Percentiles rank a stretch among this genome's conserved stretches.
These are phyloP conservation scores for Sporothrix curviconia DNA, from an alignment of 2,329 filamentous ascomycete species.

Conservation along the genomic window DNA sequence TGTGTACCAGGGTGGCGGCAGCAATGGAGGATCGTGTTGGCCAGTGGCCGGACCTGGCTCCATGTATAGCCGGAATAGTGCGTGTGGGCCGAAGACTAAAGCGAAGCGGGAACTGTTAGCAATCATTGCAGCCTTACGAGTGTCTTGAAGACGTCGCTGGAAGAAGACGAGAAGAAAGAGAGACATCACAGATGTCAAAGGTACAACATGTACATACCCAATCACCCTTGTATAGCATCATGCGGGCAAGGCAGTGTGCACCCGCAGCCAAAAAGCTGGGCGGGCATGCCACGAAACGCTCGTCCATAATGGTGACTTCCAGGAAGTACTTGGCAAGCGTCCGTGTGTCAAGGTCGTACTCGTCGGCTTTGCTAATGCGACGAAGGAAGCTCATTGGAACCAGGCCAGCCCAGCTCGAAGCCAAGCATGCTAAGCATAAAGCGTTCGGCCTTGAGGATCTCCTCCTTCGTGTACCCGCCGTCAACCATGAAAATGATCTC, in stretches of 20 bases:
- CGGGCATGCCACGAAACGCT: conserved; percentile 86
- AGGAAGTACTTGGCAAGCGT: conserved; percentile 97
- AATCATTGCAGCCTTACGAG: background rate
- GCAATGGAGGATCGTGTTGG: conserved; percentile 78
- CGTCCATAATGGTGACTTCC: conserved; percentile 95
- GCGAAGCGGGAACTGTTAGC: background rate
- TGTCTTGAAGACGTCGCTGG: no score
- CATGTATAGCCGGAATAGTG: conserved; percentile 94
- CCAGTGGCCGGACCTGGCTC: conserved; percentile 69
- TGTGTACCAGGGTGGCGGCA: conserved; percentile 75
- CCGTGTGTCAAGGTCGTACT: conserved; percentile 91
- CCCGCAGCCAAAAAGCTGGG: conserved; percentile 88
- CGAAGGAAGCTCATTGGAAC: conserved; percentile 97
- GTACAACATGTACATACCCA: conserved; percentile 56
- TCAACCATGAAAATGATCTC: conserved; percentile 99
- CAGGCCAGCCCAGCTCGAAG: conserved; percentile 96
- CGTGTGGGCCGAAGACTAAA: conserved; percentile 66
- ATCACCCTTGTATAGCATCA: conserved; percentile 83
- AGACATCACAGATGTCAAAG: conserved; percentile 27
- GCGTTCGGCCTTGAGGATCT: conserved; percentile 93
- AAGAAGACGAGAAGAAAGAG: background rate
- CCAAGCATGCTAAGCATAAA: conserved; percentile 97
- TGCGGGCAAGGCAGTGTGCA: conserved; percentile 81
- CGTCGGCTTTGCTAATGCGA: conserved; percentile 95
- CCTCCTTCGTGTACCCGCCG: conserved; percentile 77